Evolutionary conservation across 2,329 filamentous ascomycete genomes (phyloP).

Genomic region (Fusarium pseudocircinatum): DNA sequence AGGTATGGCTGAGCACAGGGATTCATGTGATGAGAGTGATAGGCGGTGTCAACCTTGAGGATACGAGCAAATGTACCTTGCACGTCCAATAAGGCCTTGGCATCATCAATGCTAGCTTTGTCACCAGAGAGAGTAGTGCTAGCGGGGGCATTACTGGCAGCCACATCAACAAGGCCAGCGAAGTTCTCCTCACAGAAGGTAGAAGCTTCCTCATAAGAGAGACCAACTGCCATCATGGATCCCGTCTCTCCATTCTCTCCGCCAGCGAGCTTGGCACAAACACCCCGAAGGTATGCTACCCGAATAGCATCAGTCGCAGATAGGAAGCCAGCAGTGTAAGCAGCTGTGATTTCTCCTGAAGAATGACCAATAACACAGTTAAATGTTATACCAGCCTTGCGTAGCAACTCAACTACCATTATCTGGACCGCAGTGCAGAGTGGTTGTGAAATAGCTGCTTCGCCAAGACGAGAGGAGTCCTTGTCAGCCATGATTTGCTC

Average conservation of each 20-base stretch:
- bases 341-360: constrained; percentile 61
- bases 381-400: constrained; percentile 46
- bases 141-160: constrained; percentile 36
- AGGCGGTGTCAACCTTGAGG: constrained; percentile 57
- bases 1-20: constrained; percentile 27
- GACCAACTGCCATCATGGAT: constrained; percentile 40
- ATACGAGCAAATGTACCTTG: constrained; percentile 37
- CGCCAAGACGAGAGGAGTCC: not conserved
- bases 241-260: not conserved
- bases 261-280: constrained; percentile 1
- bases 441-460: constrained; percentile 46
- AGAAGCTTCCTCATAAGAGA: constrained; percentile 28
- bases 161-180: constrained; percentile 37
- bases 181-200: constrained; percentile 1
- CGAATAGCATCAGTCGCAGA: constrained; percentile 36
- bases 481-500: constrained; percentile 1
- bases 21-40: constrained; percentile 61
- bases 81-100: constrained; percentile 28
- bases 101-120: constrained; percentile 37
- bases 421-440: constrained; percentile 46
- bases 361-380: constrained; percentile 58
- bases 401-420: constrained; percentile 42
- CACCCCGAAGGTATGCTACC: constrained; percentile 31
- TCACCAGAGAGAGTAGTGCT: constrained; percentile 47
- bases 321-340: constrained; percentile 58